These are phyloP conservation scores for Diutina sp. DNA, from an alignment of 1,139 yeast species.

Conservation along the genomic window DNA sequence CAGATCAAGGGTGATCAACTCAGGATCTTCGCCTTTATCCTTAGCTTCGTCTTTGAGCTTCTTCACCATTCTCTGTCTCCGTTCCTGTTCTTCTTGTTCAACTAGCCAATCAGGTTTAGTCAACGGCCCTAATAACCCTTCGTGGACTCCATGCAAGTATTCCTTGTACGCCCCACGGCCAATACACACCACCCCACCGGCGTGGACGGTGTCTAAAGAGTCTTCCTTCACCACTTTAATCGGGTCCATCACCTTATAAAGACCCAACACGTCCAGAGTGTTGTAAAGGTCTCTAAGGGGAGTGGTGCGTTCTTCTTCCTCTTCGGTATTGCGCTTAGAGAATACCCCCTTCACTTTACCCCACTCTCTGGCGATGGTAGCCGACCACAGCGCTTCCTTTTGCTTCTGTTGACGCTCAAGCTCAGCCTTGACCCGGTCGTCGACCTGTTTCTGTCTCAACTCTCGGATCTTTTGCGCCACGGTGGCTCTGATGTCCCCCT, in stretches of 20 bases:
- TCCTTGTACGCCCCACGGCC: slow-evolving; percentile 97
- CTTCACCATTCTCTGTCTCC: slow-evolving; percentile 5
- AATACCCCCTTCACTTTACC: neutral
- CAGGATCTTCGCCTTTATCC: slow-evolving; percentile 4
- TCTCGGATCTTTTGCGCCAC: slow-evolving; percentile 80
- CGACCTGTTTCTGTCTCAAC: slow-evolving; percentile 33
- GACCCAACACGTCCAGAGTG: slow-evolving; percentile 46
- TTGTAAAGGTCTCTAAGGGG: slow-evolving; percentile 31
- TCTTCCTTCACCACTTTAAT: slow-evolving; percentile 34
- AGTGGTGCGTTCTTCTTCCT: slow-evolving; percentile 12
- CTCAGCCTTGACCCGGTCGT: slow-evolving; percentile 4
- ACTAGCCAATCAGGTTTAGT: slow-evolving; percentile 36
- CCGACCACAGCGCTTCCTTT: slow-evolving; percentile 3
- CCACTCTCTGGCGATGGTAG: neutral
- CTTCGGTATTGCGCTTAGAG: slow-evolving; percentile 6
- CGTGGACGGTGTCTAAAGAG: slow-evolving; percentile 25
- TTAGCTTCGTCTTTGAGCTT: slow-evolving; percentile 7
- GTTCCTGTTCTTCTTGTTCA: slow-evolving; percentile 17
- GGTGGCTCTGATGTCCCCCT: slow-evolving; percentile 72
- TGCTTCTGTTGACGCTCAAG: slow-evolving; percentile 2
- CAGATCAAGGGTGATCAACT: neutral
- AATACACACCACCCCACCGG: slow-evolving; percentile 83
- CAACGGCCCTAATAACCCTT: slow-evolving; percentile 88
- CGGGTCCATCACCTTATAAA: slow-evolving; percentile 29
- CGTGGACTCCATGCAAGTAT: slow-evolving; percentile 81